Evolutionary conservation across 208 protist species (phyloP).

Genomic region (Leishmania mexicana): DNA sequence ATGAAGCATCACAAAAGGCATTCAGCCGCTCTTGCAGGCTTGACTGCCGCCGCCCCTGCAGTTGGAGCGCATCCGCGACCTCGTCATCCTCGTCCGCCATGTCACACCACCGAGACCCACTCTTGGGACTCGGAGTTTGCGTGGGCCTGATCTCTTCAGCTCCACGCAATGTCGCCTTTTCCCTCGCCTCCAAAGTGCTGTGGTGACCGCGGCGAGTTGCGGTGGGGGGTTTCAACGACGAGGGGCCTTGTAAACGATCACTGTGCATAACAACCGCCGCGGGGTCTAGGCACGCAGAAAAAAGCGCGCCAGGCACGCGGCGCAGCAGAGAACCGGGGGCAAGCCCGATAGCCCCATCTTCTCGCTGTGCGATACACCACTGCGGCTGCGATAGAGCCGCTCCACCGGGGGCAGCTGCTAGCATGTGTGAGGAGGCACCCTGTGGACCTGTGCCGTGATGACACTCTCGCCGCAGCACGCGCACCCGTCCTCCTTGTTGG

Average conservation of each 20-base stretch:
- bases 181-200: not conserved
- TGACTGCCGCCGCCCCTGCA: constrained; percentile 13
- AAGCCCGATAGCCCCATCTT: constrained; percentile 41
- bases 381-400: not conserved
- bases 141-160: not conserved
- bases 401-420: not conserved
- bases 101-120: not conserved
- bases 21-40: constrained; percentile 1
- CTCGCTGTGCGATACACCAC: constrained; percentile 56
- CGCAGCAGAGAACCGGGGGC: constrained; percentile 32
- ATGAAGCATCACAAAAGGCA: not conserved
- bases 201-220: not conserved
- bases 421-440: not conserved
- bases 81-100: not conserved
- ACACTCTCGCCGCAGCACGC: constrained; percentile 41
- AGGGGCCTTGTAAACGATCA: not conserved
- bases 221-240: not conserved
- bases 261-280: not conserved
- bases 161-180: not conserved
- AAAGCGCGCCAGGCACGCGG: constrained; percentile 6
- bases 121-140: not conserved
- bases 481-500: constrained; percentile 25
- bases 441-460: not conserved
- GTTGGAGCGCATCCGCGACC: not conserved
- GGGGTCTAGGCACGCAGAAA: not conserved